Base-by-base conservation (phyloP, 441 rosid species). In the Eutrema salsugineum region DNA sequence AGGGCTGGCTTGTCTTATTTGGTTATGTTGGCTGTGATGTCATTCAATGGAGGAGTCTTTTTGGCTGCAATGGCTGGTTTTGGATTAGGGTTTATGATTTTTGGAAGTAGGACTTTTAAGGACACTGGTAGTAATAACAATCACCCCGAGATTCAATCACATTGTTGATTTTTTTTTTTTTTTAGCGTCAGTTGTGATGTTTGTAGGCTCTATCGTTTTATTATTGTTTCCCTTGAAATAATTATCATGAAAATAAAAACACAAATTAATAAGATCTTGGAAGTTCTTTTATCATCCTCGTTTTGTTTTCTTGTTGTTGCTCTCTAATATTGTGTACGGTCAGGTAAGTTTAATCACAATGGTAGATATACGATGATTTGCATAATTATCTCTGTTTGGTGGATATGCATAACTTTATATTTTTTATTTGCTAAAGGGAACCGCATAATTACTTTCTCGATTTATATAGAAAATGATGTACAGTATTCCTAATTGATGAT, bases 11-110 rank as follows among this genome's bases (percentile, higher is more conserved):
- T 77, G 42, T 56, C 51, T 43, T 77, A 77, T 44, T 22, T 77
- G 63, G 55, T 77, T 7, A 77, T 77, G 80, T 42, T 77, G 58
- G 76, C 68, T 15, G 80, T 71, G 17, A 71, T 77, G 80, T 77
- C 80, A 8, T 71, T 77, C 17, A 77, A 77, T 17, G 80, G 77
- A 56, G 80, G 80, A 16, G 76, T 77, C 19, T 77, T 77, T 57
- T 30, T 77, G 42, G 76, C 72, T 70, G 76, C 80, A 16, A 65
- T 77, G 62, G 76, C 76, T 43, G 80, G 80, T 42, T 71, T 70
- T 58, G 76, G 72, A 57, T 35, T 77, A 65, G 80, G 80, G 67
- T 77, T 70, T 59, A 10, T 71, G 71, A 10, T 77, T 9, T 77
- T 33, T 71, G 76, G 80, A 49, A 71, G 80, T 64, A 70, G 77